phyloP scores from a whole-genome alignment of 257 asterid species.

The Gynochthodes officinalis region DNA sequence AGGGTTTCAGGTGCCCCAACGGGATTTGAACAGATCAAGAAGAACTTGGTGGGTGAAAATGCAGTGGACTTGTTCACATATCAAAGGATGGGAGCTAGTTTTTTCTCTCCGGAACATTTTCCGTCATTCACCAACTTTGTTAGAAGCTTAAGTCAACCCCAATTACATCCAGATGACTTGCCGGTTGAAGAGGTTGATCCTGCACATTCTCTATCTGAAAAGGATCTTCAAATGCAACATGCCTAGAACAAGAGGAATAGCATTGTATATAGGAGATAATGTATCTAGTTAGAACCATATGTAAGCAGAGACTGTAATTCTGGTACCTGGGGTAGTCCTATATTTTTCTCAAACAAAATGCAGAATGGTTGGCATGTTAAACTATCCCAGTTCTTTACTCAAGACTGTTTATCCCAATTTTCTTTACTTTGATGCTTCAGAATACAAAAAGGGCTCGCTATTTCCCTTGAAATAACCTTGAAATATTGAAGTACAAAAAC shows the following conservation, averaged over 20 bases:
- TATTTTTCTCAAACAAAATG: not conserved
- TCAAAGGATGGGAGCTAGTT: constrained; percentile 89
- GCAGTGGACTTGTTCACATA: constrained; percentile 49
- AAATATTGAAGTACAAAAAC: not conserved
- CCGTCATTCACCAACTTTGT: constrained; percentile 50
- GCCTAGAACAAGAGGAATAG: constrained; percentile 29
- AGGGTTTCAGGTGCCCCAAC: constrained; percentile 29
- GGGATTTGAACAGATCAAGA: constrained; percentile 54
- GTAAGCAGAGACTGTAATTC: constrained; percentile 3
- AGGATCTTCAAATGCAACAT: constrained; percentile 49
- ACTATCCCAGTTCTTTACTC: not conserved
- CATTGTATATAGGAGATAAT: constrained; percentile 19
- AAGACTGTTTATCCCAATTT: not conserved
- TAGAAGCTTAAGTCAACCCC: constrained; percentile 40
- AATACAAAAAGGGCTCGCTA: not conserved
- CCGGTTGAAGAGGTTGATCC: constrained; percentile 29
- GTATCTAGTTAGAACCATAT: not conserved
- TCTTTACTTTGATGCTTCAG: not conserved
- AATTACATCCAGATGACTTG: constrained; percentile 40
- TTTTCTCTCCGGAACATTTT: constrained; percentile 84
- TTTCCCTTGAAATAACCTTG: not conserved
- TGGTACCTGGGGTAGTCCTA: not conserved
- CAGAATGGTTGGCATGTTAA: not conserved
- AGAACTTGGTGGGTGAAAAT: constrained; percentile 40
- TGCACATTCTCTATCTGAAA: constrained; percentile 21